Evolutionary conservation across 1,139 yeast species (phyloP), one percentile per base, ranked within the genome.

Genomic region (Suhomyces bokatorum): DNA sequence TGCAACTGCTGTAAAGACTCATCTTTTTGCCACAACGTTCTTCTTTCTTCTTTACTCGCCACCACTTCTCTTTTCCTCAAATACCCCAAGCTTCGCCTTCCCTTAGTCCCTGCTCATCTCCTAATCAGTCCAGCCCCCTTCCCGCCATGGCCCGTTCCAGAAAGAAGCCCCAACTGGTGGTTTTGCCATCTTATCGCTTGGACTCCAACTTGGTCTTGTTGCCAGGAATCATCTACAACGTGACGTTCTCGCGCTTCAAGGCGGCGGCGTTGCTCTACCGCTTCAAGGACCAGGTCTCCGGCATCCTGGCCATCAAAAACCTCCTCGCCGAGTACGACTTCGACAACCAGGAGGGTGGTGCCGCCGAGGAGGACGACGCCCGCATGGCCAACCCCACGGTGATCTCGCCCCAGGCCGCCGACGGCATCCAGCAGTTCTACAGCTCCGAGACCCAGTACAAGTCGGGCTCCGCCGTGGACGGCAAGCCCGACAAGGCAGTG

Each of bases 141-240:
- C 27, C 11, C 20, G 26, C 32, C 37, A 44, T 44, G 47, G 42
- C 43, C 20, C 39, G 42, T 17, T 27, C 34, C 29, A 44, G 42
- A 38, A 41, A 40, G 37, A 44, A 40, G 40, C 20, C 40, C 32
- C 60, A 51, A 39, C 57, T 50, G 49, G 49, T 65, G 42, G 66
- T 64, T 14, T 60, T 74, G 40, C 78, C 79, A 30, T 65, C 70
- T 29, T 73, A 73, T 55, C 65, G 64, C 43, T 61, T 72, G 32
- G 78, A 72, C 55, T 70, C 76, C 36, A 71, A 68, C 51, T 60
- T 81, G 47, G 79, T 82, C 12, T 67, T 81, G 31, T 58, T 82
- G 12, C 87, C 88, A 1, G 87, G 87, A 0, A 75, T 81, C 40
- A 70, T 80, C 26, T 83, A 82, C 59, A 75, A 79, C 48, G 80